Base-by-base conservation (phyloP, 1,139 yeast species). In the Magnusiomyces paraingens region DNA sequence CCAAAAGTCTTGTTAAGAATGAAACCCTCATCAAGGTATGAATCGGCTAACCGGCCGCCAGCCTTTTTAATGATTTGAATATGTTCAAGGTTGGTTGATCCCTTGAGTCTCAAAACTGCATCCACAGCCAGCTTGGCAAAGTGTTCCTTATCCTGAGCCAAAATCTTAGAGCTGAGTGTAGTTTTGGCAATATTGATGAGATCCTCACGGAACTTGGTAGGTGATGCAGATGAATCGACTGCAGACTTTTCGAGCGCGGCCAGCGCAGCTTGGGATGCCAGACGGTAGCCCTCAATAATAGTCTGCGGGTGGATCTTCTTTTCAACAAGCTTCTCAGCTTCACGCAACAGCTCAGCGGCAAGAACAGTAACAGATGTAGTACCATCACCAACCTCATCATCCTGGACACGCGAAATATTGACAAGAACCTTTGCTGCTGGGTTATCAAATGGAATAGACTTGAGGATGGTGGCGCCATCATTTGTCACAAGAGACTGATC, bases 381-480 rank as follows among this genome's bases (percentile, higher is more conserved):
- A 61, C 99, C 99, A 70, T 93, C 99, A 54, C 99, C 99, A 65
- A 93, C 95, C 70, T 93, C 98, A 69, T 93, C 97, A 67, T 93
- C 99, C 75, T 93, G 99, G 41, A 93, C 98, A 71, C 93, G 93
- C 53, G 97, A 85, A 58, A 93, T 86, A 69, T 93, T 93, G 40
- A 94, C 99, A 64, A 93, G 77, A 10, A 94, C 99, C 69, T 93
- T 93, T 39, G 99, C 99, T 2, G 99, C 99, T 14, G 99, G 99
- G 64, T 94, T 93, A 66, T 91, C 97, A 64, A 93, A 82, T 10
- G 99, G 98, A 64, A 93, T 93, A 1, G 96, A 80, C 66, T 93
- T 91, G 62, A 93, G 76, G 61, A 93, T 93, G 5, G 99, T 93
- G 51, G 99, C 99, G 58, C 99, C 99, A 72, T 93, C 99, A 70